These are phyloP conservation scores for Blastomyces silverae DNA, from an alignment of 2,329 filamentous ascomycete genomes.

Conservation along the genomic window DNA sequence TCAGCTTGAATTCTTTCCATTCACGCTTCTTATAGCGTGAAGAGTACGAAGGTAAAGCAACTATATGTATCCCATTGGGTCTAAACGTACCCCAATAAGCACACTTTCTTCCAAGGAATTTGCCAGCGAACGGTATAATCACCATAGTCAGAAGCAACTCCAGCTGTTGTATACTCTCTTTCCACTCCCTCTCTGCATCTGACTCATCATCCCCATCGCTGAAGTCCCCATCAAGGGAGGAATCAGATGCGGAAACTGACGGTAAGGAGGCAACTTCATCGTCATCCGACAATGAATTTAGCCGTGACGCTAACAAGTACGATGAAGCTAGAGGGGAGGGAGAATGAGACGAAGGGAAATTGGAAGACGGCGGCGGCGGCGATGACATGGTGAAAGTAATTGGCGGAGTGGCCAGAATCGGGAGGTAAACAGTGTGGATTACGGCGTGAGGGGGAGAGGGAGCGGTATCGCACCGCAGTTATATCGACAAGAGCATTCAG, in stretches of 20 bases:
- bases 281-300: slow-evolving; percentile 31
- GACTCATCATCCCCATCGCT: slow-evolving; percentile 57
- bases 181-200: slow-evolving; percentile 92
- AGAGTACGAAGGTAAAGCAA: background rate
- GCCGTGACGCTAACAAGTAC: slow-evolving; percentile 36
- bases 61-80: background rate
- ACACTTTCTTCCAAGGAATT: slow-evolving; percentile 89
- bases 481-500: slow-evolving; percentile 7
- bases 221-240: slow-evolving; percentile 46
- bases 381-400: slow-evolving; percentile 28
- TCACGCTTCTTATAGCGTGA: background rate
- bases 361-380: slow-evolving; percentile 25
- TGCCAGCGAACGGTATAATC: slow-evolving; percentile 84
- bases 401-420: slow-evolving; percentile 17
- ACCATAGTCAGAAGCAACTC: slow-evolving; percentile 93
- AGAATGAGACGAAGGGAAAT: slow-evolving; percentile 14
- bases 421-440: background rate
- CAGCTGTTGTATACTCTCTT: slow-evolving; percentile 85
- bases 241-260: slow-evolving; percentile 36
- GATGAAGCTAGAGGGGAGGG: slow-evolving; percentile 35
- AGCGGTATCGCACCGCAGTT: slow-evolving; percentile 3
- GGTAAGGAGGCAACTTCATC: slow-evolving; percentile 38
- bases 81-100: slow-evolving; percentile 76
- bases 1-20: slow-evolving; percentile 21
- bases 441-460: background rate